Conservation (phyloP, 352 stramenopile species). For the Salisapilia sapeloensis region DNA sequence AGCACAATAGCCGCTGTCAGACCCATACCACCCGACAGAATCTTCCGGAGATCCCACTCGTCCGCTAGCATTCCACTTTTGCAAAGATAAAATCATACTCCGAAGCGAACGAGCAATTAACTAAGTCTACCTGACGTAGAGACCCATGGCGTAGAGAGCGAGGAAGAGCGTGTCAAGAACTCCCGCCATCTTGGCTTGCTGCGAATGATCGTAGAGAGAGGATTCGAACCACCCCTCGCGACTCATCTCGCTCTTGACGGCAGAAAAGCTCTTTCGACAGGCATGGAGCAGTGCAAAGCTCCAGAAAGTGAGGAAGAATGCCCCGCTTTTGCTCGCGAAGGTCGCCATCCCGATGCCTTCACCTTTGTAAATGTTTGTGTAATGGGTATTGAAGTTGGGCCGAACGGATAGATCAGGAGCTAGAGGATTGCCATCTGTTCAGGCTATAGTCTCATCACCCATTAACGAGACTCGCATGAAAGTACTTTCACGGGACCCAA, state of each 20-base stretch:
- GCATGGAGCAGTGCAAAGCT: constrained; percentile 71
- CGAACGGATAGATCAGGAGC: no score
- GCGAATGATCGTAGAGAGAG: constrained; percentile 21
- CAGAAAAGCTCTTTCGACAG: constrained; percentile 62
- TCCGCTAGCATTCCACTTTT: constrained; percentile 47
- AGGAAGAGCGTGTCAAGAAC: constrained; percentile 74
- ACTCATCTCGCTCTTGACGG: constrained; percentile 70
- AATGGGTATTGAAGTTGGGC: no score
- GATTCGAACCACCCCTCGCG: constrained; percentile 66
- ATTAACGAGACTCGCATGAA: no score
- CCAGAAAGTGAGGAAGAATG: constrained; percentile 62
- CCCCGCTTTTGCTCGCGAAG: constrained; percentile 27
- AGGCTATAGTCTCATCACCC: no score
- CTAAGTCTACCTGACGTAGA: constrained; percentile 36
- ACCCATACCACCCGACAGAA: constrained; percentile 60
- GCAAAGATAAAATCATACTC: background rate
- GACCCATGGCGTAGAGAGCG: constrained; percentile 45
- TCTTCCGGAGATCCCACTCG: constrained; percentile 40
- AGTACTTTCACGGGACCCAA: no score
- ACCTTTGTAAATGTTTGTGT: no score
- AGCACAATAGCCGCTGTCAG: constrained; percentile 34
- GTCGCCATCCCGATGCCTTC: no score
- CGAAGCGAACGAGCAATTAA: background rate
- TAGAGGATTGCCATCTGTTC: no score
- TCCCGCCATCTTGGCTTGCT: constrained; percentile 68